Base-by-base conservation (phyloP, 768 basidiomycete genomes). In the Astraeus odoratus region DNA sequence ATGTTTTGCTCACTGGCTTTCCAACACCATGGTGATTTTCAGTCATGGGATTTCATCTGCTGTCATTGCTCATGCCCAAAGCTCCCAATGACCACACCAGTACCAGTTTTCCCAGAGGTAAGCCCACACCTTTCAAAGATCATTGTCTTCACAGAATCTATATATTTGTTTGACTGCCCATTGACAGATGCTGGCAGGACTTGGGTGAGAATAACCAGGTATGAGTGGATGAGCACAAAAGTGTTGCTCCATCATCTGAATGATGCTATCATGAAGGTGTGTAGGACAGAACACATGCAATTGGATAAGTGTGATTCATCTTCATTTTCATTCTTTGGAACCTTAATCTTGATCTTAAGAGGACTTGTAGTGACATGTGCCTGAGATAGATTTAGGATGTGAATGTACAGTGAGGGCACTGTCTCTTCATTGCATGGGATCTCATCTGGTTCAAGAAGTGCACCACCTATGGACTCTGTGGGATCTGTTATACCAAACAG, bases 151-250 rank as follows among this genome's bases (percentile, higher is more conserved):
- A 27, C 42, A 43, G 29, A 43, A 43, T 31, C n/a, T 26, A 20
- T 43, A 43, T 16, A 43, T 43, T 22, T 43, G 42, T 1, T 12
- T 15, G 15, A 43, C 42, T 29, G 42, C 24, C 42, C 42, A 43
- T 16, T 43, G 26, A 15, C 42, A 2, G 12, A 63, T 51, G 57
- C 67, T 2, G 54, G 51, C 27, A 57, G 53, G 23, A 18, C 27
- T 47, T 25, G 37, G 60, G 61, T 37, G 66, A 60, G 10, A 64
- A 57, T 18, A 44, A 65, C 16, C 61, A 59, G 51, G 47, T 22
- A 49, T 49, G 24, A 49, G 23, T 24, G 44, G 47, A 46, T 46
- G 44, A 13, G 18, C 44, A 26, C 57, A 59, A 47, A 53, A 59
- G 35, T 57, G 50, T 15, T 29, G 19, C 40, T 57, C 57, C 45